phyloP scores from a whole-genome alignment of 345 rosid species.

The Salix brachista region DNA sequence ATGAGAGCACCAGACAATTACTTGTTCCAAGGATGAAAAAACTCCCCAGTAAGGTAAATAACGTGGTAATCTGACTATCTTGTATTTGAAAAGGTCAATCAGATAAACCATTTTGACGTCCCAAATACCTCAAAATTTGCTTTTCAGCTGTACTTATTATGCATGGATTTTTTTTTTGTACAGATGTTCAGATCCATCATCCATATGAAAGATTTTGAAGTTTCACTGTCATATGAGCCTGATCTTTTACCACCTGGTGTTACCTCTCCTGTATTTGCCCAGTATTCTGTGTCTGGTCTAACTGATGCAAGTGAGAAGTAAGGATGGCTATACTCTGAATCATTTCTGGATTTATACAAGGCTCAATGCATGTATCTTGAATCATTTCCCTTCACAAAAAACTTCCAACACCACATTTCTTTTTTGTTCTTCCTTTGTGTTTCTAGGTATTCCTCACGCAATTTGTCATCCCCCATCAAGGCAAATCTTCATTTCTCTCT shows the following conservation, averaged over 20 bases:
- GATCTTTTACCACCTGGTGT: constrained; percentile 73
- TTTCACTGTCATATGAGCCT: constrained; percentile 74
- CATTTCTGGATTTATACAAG: not conserved
- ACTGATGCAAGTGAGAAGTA: constrained; percentile 80
- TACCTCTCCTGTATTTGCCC: constrained; percentile 65
- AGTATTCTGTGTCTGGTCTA: constrained; percentile 79
- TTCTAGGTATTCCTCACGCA: constrained; percentile 78
- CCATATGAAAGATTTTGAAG: constrained; percentile 84
- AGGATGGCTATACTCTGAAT: constrained; percentile 22
- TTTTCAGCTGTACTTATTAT: constrained; percentile 15
- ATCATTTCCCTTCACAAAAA: not conserved
- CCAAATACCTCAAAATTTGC: constrained; percentile 10
- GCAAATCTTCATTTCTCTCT: constrained; percentile 91
- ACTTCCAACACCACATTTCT: not conserved
- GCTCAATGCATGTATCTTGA: constrained; percentile 9
- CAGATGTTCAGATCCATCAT: constrained; percentile 88
- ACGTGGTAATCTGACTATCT: not conserved
- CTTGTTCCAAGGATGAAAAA: constrained; percentile 93
- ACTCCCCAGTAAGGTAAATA: constrained; percentile 85
- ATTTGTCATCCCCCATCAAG: constrained; percentile 90
- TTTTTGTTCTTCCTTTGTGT: not conserved
- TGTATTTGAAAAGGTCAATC: not conserved
- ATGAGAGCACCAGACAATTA: constrained; percentile 65
- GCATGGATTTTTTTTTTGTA: constrained; percentile 14
- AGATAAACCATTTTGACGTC: not conserved